Percentiles rank a stretch among this genome's conserved stretches.
These are phyloP conservation scores for Zancudomyces culisetae DNA, from an alignment of 371 early-diverging fungal species.

Conservation along the genomic window DNA sequence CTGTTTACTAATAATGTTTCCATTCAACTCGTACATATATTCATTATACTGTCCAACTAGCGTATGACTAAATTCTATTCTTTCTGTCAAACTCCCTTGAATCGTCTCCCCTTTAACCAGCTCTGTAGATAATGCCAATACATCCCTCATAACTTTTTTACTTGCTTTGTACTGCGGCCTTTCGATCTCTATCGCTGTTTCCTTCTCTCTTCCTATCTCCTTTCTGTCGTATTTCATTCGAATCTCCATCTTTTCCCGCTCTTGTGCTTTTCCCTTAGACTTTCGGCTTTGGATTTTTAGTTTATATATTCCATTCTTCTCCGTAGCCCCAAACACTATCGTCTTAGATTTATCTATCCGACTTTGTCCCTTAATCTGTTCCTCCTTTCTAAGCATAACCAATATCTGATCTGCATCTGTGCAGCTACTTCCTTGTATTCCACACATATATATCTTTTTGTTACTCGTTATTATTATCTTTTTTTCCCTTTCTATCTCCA, in stretches of 20 bases:
- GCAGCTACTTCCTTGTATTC: background rate
- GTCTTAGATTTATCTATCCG: background rate
- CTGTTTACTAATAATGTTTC: too few species aligned
- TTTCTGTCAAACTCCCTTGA: background rate
- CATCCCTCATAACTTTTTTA: background rate
- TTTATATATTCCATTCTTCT: too few species aligned
- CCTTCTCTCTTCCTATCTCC: background rate
- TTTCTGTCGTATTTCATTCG: background rate
- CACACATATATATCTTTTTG: background rate
- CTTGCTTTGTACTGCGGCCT: background rate
- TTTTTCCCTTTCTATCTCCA: background rate
- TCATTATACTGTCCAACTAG: background rate
- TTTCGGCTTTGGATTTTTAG: too few species aligned
- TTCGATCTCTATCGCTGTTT: background rate
- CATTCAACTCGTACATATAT: too few species aligned
- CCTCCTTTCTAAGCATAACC: background rate
- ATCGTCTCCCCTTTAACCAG: background rate
- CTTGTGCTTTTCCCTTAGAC: too few species aligned
- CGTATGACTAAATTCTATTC: background rate
- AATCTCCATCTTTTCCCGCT: background rate
- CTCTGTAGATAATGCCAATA: background rate
- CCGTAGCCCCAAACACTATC: too few species aligned
- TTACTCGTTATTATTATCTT: too few species aligned
- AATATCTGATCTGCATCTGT: too few species aligned
- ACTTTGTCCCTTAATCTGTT: background rate